Conservation (phyloP, 2,329 filamentous ascomycete genomes). For the Pochonia chlamydosporia region DNA sequence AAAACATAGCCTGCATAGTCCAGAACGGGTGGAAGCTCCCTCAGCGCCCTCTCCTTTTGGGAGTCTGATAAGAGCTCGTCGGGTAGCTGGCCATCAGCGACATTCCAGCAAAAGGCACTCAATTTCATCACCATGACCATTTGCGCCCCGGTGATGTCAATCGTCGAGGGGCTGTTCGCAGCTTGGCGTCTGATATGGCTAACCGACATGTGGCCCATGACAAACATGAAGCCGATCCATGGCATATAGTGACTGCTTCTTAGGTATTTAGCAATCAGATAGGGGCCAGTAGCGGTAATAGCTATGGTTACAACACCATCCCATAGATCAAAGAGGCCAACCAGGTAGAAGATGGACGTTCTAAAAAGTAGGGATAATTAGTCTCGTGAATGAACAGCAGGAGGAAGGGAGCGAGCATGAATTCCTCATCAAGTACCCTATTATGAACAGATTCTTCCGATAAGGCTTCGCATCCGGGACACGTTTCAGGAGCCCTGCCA, state of each 20-base stretch:
- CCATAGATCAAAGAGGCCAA: constrained; percentile 94
- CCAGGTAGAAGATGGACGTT: constrained; percentile 80
- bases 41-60: constrained; percentile 77
- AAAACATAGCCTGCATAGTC: constrained; percentile 88
- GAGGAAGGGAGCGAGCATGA: neutral
- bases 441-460: constrained; percentile 83
- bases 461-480: constrained; percentile 79
- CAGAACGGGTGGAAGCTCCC: constrained; percentile 65
- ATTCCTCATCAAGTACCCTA: constrained; percentile 46
- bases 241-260: constrained; percentile 86
- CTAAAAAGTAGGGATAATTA: constrained; percentile 31
- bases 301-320: constrained; percentile 71
- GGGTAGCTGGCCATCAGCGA: constrained; percentile 82
- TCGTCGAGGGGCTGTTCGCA: constrained; percentile 53
- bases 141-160: constrained; percentile 92
- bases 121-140: constrained; percentile 99
- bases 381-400: neutral
- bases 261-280: constrained; percentile 76
- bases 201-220: constrained; percentile 93
- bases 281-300: constrained; percentile 74
- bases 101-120: constrained; percentile 94
- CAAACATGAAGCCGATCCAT: constrained; percentile 88
- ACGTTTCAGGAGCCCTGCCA: constrained; percentile 82
- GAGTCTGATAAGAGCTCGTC: constrained; percentile 76
- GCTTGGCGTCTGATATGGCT: constrained; percentile 82